phyloP scores from a whole-genome alignment of 2,329 filamentous ascomycete genomes.

The Colletotrichum chlorophyti region DNA sequence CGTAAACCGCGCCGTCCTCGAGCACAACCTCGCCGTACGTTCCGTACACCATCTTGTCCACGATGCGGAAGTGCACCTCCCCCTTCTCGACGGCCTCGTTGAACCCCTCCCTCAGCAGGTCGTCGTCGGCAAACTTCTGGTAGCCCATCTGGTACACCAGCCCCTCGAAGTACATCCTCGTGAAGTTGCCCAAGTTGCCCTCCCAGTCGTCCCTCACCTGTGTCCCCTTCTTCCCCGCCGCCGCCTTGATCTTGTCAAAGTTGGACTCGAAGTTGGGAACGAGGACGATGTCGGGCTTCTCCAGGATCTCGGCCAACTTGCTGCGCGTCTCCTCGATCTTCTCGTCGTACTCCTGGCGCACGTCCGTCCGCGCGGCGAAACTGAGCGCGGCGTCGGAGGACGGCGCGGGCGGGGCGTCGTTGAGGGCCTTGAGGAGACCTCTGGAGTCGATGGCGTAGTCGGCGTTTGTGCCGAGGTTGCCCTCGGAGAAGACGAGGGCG shows the following conservation, averaged over 20 bases:
- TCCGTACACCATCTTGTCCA: conserved; percentile 49
- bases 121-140: conserved; percentile 55
- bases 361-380: conserved; percentile 49
- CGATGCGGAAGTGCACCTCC: conserved; percentile 52
- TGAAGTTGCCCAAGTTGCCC: conserved; percentile 47
- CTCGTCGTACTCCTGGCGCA: conserved; percentile 51
- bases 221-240: conserved; percentile 37
- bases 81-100: conserved; percentile 51
- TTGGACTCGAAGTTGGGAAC: conserved; percentile 54
- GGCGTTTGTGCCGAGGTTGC: conserved; percentile 53
- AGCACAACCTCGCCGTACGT: conserved; percentile 54
- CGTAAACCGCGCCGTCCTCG: conserved; percentile 55
- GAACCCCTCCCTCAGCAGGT: conserved; percentile 56
- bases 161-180: conserved; percentile 51
- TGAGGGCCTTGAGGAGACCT: conserved; percentile 52
- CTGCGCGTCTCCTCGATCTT: conserved; percentile 47
- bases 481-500: conserved; percentile 52
- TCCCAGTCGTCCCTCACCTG: conserved; percentile 50
- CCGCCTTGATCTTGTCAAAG: conserved; percentile 47
- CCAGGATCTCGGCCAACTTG: conserved; percentile 43
- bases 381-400: conserved; percentile 41
- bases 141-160: conserved; percentile 48
- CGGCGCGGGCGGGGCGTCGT: conserved; percentile 45
- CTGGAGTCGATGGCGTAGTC: conserved; percentile 42
- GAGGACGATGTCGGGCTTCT: conserved; percentile 49